Percentiles rank a stretch among this genome's conserved stretches.
These are phyloP conservation scores for Chytridiales sp. DNA, from an alignment of 371 early-diverging fungal genomes.

Conservation along the genomic window DNA sequence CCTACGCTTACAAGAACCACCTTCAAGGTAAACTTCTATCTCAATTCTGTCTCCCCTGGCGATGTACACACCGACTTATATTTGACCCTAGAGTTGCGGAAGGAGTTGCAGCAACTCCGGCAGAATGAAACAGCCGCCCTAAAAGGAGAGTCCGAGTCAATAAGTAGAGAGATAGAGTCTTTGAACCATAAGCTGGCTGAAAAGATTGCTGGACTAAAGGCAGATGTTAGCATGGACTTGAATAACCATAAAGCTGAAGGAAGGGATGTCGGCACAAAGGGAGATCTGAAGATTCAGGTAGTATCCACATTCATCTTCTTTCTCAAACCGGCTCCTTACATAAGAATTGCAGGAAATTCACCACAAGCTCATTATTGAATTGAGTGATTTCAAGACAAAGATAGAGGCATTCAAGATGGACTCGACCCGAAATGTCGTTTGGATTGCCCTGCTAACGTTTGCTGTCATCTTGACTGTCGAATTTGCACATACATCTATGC, in stretches of 20 bases:
- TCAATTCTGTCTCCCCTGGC: slow-evolving; percentile 9
- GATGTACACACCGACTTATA: slow-evolving; percentile 52
- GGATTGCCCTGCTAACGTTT: slow-evolving; percentile 20
- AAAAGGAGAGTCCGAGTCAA: slow-evolving; percentile 67
- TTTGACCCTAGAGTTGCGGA: slow-evolving; percentile 75
- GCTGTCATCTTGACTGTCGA: slow-evolving; percentile 12
- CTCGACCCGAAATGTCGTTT: slow-evolving; percentile 39
- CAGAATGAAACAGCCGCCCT: slow-evolving; percentile 81
- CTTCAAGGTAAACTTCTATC: slow-evolving; percentile 30
- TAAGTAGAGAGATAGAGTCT: slow-evolving; percentile 78
- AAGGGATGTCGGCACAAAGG: slow-evolving; percentile 71
- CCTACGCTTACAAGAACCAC: slow-evolving; percentile 38
- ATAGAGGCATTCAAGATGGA: slow-evolving; percentile 78
- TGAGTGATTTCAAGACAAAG: slow-evolving; percentile 81
- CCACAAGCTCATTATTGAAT: slow-evolving; percentile 73
- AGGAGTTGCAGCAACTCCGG: slow-evolving; percentile 81
- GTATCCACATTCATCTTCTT: no score
- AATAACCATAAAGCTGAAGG: slow-evolving; percentile 86
- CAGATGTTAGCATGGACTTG: slow-evolving; percentile 85
- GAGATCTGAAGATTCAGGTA: slow-evolving; percentile 66
- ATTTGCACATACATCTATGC: no score
- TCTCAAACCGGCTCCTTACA: no score
- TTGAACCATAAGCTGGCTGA: slow-evolving; percentile 74
- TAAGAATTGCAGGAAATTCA: slow-evolving; percentile 71
- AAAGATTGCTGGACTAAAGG: slow-evolving; percentile 72